A percentile compares a stretch with the other conserved stretches of the same genome.
phyloP scores from a whole-genome alignment of 2,329 filamentous ascomycete genomes.

The Macrophomina phaseolina region DNA sequence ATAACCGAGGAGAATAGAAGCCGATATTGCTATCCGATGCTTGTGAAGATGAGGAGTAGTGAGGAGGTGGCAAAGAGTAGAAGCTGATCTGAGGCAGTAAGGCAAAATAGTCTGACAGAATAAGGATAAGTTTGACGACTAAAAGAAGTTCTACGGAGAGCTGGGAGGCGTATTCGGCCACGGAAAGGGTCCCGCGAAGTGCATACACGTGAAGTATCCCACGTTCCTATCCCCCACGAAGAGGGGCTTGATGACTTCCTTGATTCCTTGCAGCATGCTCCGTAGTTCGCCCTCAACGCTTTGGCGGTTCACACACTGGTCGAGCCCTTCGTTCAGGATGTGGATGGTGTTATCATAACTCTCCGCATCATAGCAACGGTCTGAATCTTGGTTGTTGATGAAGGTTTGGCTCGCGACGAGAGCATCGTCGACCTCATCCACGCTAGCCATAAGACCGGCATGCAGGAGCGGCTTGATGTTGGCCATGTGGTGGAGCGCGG shows the following conservation, averaged over 20 bases:
- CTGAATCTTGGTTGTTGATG: neutral
- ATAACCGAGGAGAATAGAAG: too few relatives aligned
- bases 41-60: too few relatives aligned
- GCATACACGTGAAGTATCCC: constrained; percentile 7
- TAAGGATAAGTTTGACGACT: too few relatives aligned
- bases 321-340: neutral
- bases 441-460: neutral
- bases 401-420: neutral
- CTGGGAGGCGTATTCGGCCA: neutral
- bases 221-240: constrained; percentile 3
- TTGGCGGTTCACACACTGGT: neutral
- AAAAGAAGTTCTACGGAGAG: neutral
- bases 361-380: neutral
- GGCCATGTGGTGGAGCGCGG: neutral
- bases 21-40: too few relatives aligned
- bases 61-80: too few relatives aligned
- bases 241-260: neutral
- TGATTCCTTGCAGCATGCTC: neutral
- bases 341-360: neutral
- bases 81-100: too few relatives aligned
- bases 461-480: neutral
- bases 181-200: neutral
- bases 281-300: neutral
- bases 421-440: neutral
- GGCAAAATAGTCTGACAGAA: too few relatives aligned